Base-by-base conservation (phyloP, 1,139 yeast species). In the Hemisphaericaspora subhashii region DNA sequence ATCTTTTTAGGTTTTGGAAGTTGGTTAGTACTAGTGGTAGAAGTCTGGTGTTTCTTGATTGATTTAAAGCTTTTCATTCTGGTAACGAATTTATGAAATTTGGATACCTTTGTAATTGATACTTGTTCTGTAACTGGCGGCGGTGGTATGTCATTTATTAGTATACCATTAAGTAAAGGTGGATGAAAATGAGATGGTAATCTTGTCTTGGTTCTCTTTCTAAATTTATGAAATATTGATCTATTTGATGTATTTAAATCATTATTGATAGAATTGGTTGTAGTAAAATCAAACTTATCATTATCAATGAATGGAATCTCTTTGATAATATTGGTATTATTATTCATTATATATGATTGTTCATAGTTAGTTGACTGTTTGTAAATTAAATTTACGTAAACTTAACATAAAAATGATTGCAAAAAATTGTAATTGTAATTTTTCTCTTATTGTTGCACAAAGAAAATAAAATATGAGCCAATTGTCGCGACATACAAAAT, bases 21-120 rank as follows among this genome's bases (percentile, higher is more conserved):
- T 20, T 20, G 23, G 23, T 6, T 20, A 9, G 23, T 20, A 24
- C 12, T 33, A 5, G 31, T 20, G n/a, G n/a, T n/a, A n/a, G n/a
- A n/a, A n/a, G n/a, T n/a, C n/a, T n/a, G 35, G 28, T n/a, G 31
- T 17, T 26, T 18, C 14, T 27, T 31, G 12, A 15, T 33, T 27
- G 16, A 23, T 8, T 29, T 20, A 6, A 15, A 6, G 12, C 21
- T 18, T 11, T 33, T 26, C 10, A 33, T 18, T 33, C 20, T 26
- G 11, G 12, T 18, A 2, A 26, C 3, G 10, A 33, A 27, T 10
- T n/a, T 12, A 5, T 33, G 36, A 26, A 33, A 26, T 33, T 18
- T 27, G 7, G 31, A 26, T 7, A 13, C 11, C 21, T 33, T 33
- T 22, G 16, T 29, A 11, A 9, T n/a, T 9, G 23, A 29, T 29